A percentile compares a stretch with the other conserved stretches of the same genome.
Conservation (phyloP, 306 rosid species). For the Arachis stenosperma region DNA sequence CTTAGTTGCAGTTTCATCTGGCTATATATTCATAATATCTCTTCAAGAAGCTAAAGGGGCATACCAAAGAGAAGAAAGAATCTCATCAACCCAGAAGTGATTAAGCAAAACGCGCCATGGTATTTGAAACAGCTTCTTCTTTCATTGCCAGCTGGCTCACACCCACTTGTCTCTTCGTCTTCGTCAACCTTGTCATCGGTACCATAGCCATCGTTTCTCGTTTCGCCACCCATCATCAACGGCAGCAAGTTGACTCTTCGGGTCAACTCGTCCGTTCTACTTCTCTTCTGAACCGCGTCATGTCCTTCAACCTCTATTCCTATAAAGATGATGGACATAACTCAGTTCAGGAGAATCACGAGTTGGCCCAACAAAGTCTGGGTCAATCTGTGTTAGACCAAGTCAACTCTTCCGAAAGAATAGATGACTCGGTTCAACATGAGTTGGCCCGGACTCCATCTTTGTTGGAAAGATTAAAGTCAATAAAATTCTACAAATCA, state of each 20-base stretch:
- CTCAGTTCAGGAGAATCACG: background rate
- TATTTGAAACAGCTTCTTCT: conserved; percentile 25
- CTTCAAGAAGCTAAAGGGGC: background rate
- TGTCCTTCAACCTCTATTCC: conserved; percentile 51
- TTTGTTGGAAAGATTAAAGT: conserved; percentile 52
- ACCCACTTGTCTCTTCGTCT: conserved; percentile 64
- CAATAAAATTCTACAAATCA: conserved; percentile 45
- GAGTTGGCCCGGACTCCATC: conserved; percentile 49
- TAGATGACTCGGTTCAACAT: background rate
- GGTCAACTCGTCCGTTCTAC: conserved; percentile 46
- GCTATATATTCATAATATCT: no score
- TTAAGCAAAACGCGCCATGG: background rate
- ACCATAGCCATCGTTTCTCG: conserved; percentile 57
- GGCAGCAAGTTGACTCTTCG: background rate
- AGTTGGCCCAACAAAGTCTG: conserved; percentile 4
- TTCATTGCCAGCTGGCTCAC: conserved; percentile 54
- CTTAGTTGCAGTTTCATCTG: background rate
- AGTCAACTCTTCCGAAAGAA: conserved; percentile 34
- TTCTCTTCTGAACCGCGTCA: conserved; percentile 52
- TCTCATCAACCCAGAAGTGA: background rate
- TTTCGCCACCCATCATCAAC: conserved; percentile 27
- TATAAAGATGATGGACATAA: background rate
- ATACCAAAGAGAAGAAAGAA: background rate
- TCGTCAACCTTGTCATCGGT: conserved; percentile 71
- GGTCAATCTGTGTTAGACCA: conserved; percentile 42